Conservation (phyloP, 2,329 filamentous ascomycete genomes). For the Trichoderma endophyticum region DNA sequence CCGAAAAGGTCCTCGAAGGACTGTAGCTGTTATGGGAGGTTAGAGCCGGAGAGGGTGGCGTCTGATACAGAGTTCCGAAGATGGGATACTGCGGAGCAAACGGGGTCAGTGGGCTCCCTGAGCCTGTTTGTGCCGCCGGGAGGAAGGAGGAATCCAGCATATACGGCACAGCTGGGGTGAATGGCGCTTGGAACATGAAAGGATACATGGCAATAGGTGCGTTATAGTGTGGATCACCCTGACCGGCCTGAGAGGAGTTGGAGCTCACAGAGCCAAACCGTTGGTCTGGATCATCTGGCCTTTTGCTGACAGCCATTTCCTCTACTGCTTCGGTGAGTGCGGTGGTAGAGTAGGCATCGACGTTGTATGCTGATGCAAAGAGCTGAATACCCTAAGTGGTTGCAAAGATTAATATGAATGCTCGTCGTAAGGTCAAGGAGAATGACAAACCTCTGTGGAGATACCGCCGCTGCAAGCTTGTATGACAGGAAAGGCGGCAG, state of each 20-base stretch:
- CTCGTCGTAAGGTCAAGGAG: background rate
- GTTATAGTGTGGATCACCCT: slow-evolving; percentile 24
- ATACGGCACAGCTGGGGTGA: slow-evolving; percentile 30
- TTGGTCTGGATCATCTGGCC: slow-evolving; percentile 11
- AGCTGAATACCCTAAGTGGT: slow-evolving; percentile 26
- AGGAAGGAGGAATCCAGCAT: slow-evolving; percentile 29
- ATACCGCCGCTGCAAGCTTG: slow-evolving; percentile 32
- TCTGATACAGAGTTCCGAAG: slow-evolving; percentile 31
- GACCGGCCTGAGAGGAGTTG: slow-evolving; percentile 6
- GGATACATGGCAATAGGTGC: slow-evolving; percentile 33
- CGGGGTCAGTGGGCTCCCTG: slow-evolving; percentile 28
- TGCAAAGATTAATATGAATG: background rate
- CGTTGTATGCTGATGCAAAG: slow-evolving; percentile 22
- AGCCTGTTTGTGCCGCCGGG: slow-evolving; percentile 15
- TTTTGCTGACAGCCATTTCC: slow-evolving; percentile 23
- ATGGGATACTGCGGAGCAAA: slow-evolving; percentile 33
- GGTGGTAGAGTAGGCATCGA: slow-evolving; percentile 1
- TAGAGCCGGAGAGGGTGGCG: slow-evolving; percentile 34
- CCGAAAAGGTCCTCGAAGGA: slow-evolving; percentile 37
- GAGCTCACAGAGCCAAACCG: slow-evolving; percentile 13
- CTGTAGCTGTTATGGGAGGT: slow-evolving; percentile 38
- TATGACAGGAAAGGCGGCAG: slow-evolving; percentile 41
- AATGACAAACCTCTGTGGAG: slow-evolving; percentile 27
- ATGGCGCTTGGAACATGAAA: slow-evolving; percentile 32
- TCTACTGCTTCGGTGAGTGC: slow-evolving; percentile 23